Conservation (phyloP, 202 grass and related monocot species). For the Eragrostis tef region DNA sequence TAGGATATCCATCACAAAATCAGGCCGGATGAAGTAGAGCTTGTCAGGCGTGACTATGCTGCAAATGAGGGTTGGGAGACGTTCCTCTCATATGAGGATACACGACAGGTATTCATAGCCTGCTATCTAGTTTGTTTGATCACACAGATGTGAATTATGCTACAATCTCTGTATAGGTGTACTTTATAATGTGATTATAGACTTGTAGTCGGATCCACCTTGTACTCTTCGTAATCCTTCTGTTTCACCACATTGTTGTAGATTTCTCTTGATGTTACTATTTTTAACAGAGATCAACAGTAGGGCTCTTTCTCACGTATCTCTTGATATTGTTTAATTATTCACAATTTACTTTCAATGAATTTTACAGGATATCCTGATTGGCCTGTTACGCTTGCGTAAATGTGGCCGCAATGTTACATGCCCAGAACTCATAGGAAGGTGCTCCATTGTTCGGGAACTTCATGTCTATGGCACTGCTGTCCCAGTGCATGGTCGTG, state of each 20-base stretch:
- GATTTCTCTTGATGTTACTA: too few species aligned
- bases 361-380: constrained; percentile 83
- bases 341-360: constrained; percentile 28
- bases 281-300: not conserved
- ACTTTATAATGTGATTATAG: not conserved
- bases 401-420: constrained; percentile 89
- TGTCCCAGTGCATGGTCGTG: constrained; percentile 93
- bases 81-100: constrained; percentile 98
- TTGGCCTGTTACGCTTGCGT: constrained; percentile 77
- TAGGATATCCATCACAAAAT: constrained; percentile 98
- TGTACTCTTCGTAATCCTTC: not conserved
- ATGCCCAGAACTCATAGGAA: constrained; percentile 84
- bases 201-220: not conserved
- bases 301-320: not conserved
- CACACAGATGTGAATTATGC: not conserved
- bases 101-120: constrained; percentile 64
- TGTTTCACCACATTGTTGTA: too few species aligned
- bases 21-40: constrained; percentile 91
- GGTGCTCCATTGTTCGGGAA: constrained; percentile 94
- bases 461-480: constrained; percentile 99
- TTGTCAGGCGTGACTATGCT: constrained; percentile 90
- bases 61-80: constrained; percentile 99
- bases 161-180: not conserved
- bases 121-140: constrained; percentile 2
- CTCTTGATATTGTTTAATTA: not conserved